Percentiles rank a stretch among this genome's conserved stretches.
These are phyloP conservation scores for Sphaerulina musiva DNA, from an alignment of 2,329 filamentous ascomycete genomes.

Conservation along the genomic window DNA sequence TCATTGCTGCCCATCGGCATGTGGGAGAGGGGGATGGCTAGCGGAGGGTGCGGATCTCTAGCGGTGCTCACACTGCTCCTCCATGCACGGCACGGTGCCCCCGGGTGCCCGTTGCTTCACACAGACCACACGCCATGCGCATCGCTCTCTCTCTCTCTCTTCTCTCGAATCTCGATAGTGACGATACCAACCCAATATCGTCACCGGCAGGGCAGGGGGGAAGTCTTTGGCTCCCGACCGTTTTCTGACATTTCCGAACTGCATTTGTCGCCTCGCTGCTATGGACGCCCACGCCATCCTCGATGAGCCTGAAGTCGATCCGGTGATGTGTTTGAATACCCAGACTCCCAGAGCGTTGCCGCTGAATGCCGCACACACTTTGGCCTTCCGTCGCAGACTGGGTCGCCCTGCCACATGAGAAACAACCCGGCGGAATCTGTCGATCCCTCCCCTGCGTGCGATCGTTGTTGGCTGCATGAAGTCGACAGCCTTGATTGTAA, in stretches of 20 bases:
- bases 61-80: too few species aligned
- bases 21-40: background rate
- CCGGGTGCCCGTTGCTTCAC: background rate
- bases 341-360: too few species aligned
- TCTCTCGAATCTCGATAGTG: too few species aligned
- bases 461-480: background rate
- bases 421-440: background rate
- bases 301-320: too few species aligned
- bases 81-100: background rate
- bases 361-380: too few species aligned
- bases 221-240: too few species aligned
- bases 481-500: background rate
- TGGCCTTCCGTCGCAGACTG: background rate
- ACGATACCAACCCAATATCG: too few species aligned
- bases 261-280: too few species aligned
- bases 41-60: background rate
- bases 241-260: too few species aligned
- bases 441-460: background rate
- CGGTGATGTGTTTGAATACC: background rate
- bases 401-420: background rate
- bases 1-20: background rate
- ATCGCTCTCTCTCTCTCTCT: too few species aligned
- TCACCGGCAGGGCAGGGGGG: too few species aligned
- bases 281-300: too few species aligned
- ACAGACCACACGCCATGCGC: background rate